Percentiles rank a stretch among this genome's conserved stretches.
Evolutionary conservation across 768 basidiomycete species (phyloP).

Genomic region (Tephrocybe sp.): DNA sequence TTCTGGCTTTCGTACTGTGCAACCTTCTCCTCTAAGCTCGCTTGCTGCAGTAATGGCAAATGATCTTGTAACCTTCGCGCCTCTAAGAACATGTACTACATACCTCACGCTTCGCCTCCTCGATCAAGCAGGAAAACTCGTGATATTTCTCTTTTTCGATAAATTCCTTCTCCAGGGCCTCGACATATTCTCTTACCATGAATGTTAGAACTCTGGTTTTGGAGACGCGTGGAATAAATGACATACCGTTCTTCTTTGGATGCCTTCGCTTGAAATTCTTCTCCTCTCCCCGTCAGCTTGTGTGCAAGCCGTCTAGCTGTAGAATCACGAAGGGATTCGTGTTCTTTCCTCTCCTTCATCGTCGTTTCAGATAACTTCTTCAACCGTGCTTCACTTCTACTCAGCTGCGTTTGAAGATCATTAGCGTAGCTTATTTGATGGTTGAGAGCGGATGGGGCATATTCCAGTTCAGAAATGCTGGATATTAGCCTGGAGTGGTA

Average conservation of each 20-base stretch:
- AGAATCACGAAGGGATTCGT: constrained; percentile 37
- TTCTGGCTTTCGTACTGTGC: constrained; percentile 27
- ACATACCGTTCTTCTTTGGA: constrained; percentile 44
- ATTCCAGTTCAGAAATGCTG: constrained; percentile 34
- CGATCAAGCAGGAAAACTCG: constrained; percentile 27
- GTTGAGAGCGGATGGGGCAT: constrained; percentile 33
- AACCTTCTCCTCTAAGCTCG: constrained; percentile 30
- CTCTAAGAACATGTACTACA: constrained; percentile 8
- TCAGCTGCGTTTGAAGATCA: constrained; percentile 29
- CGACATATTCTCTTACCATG: constrained; percentile 38
- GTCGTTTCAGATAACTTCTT: constrained; percentile 32
- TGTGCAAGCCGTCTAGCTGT: constrained; percentile 35
- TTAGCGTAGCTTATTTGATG: constrained; percentile 34
- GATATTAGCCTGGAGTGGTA: constrained; percentile 35
- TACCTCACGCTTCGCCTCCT: constrained; percentile 35
- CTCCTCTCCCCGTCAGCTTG: constrained; percentile 37
- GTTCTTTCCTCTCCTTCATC: constrained; percentile 43
- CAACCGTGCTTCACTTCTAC: constrained; percentile 22
- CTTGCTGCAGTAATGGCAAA: constrained; percentile 21
- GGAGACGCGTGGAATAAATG: neutral
- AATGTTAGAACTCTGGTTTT: neutral
- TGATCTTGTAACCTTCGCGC: neutral
- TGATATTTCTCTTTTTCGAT: constrained; percentile 31
- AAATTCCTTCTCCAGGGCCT: constrained; percentile 40
- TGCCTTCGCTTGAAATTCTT: constrained; percentile 38